phyloP scores from a whole-genome alignment of 306 rosid species.

The Castanea mollissima region DNA sequence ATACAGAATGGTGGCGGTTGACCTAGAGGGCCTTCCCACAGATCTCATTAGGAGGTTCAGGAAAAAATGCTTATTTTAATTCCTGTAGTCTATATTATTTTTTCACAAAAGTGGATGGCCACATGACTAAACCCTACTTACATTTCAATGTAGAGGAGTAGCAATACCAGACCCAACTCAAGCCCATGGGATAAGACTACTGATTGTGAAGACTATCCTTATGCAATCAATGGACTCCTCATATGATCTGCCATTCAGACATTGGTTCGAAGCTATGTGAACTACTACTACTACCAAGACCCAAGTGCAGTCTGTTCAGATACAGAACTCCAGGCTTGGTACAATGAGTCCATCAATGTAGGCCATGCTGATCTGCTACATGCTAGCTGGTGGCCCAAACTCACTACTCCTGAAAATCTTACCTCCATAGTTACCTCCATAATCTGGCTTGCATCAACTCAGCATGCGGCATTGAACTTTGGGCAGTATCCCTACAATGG shows the following conservation, averaged over 20 bases:
- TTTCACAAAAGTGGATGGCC: neutral
- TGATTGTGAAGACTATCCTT: slow-evolving; percentile 49
- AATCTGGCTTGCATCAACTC: slow-evolving; percentile 34
- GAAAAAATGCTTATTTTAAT: neutral
- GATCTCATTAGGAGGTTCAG: slow-evolving; percentile 43
- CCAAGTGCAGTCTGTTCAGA: slow-evolving; percentile 24
- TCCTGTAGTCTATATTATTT: neutral
- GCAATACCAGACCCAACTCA: slow-evolving; percentile 33
- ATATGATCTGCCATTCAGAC: slow-evolving; percentile 45
- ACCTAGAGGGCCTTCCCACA: slow-evolving; percentile 35
- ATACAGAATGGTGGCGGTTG: slow-evolving; percentile 39
- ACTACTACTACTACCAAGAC: slow-evolving; percentile 35
- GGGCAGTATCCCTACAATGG: slow-evolving; percentile 34
- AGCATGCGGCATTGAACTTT: slow-evolving; percentile 48
- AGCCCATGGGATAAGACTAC: slow-evolving; percentile 28
- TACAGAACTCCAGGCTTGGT: slow-evolving; percentile 42
- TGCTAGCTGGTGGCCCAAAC: slow-evolving; percentile 49
- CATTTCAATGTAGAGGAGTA: slow-evolving; percentile 25
- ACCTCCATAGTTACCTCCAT: slow-evolving; percentile 31
- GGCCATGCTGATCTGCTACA: slow-evolving; percentile 33
- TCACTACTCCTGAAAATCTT: slow-evolving; percentile 34
- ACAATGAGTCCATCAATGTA: slow-evolving; percentile 32
- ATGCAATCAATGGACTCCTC: slow-evolving; percentile 40
- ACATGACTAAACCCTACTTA: neutral
- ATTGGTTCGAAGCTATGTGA: slow-evolving; percentile 36